These are phyloP conservation scores for Ophioceras dolichostomum DNA, from an alignment of 2,329 filamentous ascomycete genomes.

Conservation along the genomic window DNA sequence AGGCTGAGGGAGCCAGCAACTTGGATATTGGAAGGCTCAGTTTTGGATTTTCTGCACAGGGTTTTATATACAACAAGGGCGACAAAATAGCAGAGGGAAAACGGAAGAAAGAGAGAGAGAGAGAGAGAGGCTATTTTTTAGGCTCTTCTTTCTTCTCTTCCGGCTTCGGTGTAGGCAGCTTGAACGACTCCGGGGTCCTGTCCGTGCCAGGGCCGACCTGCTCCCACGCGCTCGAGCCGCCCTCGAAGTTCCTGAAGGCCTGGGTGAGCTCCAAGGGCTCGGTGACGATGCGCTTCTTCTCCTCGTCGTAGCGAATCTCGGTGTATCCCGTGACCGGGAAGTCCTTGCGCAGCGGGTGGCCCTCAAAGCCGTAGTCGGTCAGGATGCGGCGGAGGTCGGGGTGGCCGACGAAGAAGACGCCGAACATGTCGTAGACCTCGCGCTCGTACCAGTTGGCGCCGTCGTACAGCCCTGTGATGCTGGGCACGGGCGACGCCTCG, in stretches of 20 bases:
- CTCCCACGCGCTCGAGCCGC: conserved; percentile 62
- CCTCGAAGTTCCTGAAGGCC: conserved; percentile 97
- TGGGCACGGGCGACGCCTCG: conserved; percentile 86
- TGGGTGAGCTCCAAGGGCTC: conserved; percentile 97
- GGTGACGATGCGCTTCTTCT: conserved; percentile 96
- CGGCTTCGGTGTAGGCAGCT: conserved; percentile 88
- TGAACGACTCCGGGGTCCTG: conserved; percentile 76
- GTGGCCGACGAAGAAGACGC: conserved; percentile 92
- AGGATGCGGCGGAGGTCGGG: conserved; percentile 94
- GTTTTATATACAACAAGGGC: too few species aligned
- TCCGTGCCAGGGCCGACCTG: conserved; percentile 57
- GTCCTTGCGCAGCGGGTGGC: conserved; percentile 93
- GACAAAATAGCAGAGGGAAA: too few species aligned
- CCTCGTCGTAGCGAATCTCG: conserved; percentile 94
- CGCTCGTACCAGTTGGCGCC: conserved; percentile 98
- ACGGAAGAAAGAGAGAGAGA: too few species aligned
- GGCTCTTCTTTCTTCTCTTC: conserved; percentile 83
- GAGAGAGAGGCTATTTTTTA: conserved; percentile 86
- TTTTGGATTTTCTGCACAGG: too few species aligned
- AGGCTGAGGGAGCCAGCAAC: too few species aligned
- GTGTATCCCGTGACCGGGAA: conserved; percentile 98
- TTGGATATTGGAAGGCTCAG: too few species aligned
- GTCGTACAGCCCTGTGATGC: conserved; percentile 74
- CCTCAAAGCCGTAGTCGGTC: conserved; percentile 99
- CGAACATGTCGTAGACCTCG: conserved; percentile 95